Evolutionary conservation across 2,329 filamentous ascomycete species (phyloP).

Genomic region (Didymella sp.): DNA sequence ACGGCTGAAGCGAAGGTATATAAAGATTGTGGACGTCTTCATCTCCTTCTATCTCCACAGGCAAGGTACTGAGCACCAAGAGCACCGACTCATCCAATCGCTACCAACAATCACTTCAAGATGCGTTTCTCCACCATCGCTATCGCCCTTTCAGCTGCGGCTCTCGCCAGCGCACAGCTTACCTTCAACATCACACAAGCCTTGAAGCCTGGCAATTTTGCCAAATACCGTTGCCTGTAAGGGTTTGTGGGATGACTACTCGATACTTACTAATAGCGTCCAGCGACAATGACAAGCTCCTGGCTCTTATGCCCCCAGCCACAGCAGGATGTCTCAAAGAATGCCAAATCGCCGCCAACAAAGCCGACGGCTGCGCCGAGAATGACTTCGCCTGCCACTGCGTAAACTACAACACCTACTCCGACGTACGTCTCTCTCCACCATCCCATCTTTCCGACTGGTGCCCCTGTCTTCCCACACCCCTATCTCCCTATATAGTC

Average conservation of each 20-base stretch:
- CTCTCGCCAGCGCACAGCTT: constrained; percentile 21
- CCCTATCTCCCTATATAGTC: too few relatives aligned
- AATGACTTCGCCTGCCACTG: constrained; percentile 37
- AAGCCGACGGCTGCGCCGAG: constrained; percentile 28
- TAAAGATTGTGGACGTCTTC: neutral
- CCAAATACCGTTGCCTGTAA: constrained; percentile 39
- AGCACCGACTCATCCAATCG: neutral
- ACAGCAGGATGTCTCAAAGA: constrained; percentile 24
- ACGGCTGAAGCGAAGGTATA: neutral
- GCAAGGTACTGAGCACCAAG: neutral
- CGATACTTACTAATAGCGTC: neutral
- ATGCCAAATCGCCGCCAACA: constrained; percentile 31
- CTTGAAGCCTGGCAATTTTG: constrained; percentile 21
- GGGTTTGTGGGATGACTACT: neutral
- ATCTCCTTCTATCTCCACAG: neutral
- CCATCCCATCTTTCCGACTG: too few relatives aligned
- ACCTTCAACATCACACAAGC: constrained; percentile 36
- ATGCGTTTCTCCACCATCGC: constrained; percentile 8
- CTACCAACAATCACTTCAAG: neutral
- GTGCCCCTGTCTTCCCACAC: too few relatives aligned
- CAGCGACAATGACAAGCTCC: constrained; percentile 27
- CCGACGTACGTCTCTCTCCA: constrained; percentile 21
- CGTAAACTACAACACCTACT: constrained; percentile 30
- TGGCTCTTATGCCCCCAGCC: constrained; percentile 7
- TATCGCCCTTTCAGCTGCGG: constrained; percentile 4